These are phyloP conservation scores for bread wheat (Triticum aestivum) DNA, from an alignment of 176 grass and related monocot genomes.

Conservation along the genomic window IWGSC_CS_RefSeq_v2.1 NC_057813.1:80667553-80668052, in stretches of 20 bases:
- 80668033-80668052: constrained; percentile 30
- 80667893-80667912: constrained; percentile 71
- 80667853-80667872: not conserved
- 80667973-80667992: constrained; percentile 25
- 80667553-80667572: constrained; percentile 74
- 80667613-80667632: constrained; percentile 42
- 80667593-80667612: constrained; percentile 88
- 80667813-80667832: constrained; percentile 34
- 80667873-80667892: constrained; percentile 54
- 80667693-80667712: constrained; percentile 39
- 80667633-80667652: constrained; percentile 56
- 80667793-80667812: constrained; percentile 55
- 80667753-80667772: constrained; percentile 73
- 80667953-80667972: constrained; percentile 29
- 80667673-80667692: constrained; percentile 58
- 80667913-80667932: constrained; percentile 61
- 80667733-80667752: constrained; percentile 1
- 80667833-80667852: constrained; percentile 5
- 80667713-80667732: constrained; percentile 25
- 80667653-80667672: constrained; percentile 64
- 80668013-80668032: not conserved
- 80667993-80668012: constrained; percentile 10
- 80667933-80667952: constrained; percentile 13
- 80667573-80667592: constrained; percentile 87
- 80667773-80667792: constrained; percentile 58